phyloP scores from a whole-genome alignment of 176 grass and related monocot genomes.

The Hsuehochloa calcarea region DNA sequence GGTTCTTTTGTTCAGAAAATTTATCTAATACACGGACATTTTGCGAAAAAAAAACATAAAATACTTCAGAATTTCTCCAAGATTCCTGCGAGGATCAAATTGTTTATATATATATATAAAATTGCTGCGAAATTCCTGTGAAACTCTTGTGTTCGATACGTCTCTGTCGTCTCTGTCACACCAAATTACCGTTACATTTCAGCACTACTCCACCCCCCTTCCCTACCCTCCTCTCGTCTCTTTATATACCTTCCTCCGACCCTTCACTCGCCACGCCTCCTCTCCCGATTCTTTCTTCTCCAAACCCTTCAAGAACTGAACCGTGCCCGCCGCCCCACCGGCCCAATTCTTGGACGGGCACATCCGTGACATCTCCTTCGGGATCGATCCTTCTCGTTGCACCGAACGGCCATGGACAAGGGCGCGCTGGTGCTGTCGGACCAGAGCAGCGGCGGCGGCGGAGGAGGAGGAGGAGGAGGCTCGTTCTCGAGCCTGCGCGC shows the following conservation, averaged over 20 bases:
- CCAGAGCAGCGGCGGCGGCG: neutral
- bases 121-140: no score
- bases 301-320: neutral
- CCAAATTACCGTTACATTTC: no score
- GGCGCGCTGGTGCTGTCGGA: neutral
- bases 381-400: neutral
- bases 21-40: neutral
- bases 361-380: neutral
- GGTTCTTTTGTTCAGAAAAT: neutral
- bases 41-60: neutral
- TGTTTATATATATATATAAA: no score
- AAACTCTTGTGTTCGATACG: no score
- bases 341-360: neutral
- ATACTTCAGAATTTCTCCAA: no score
- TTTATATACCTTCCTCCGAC: conserved; percentile 26
- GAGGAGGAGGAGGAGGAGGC: neutral
- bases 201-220: no score
- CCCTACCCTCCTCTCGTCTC: neutral
- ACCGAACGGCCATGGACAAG: conserved; percentile 29
- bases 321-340: neutral
- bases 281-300: neutral
- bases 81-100: no score
- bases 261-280: neutral
- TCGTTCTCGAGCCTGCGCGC: conserved; percentile 67
- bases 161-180: no score